Percentiles rank a stretch among this genome's conserved stretches.
Conservation (phyloP, 805 yeast species). For the Saccharomycopsis sp. region DNA sequence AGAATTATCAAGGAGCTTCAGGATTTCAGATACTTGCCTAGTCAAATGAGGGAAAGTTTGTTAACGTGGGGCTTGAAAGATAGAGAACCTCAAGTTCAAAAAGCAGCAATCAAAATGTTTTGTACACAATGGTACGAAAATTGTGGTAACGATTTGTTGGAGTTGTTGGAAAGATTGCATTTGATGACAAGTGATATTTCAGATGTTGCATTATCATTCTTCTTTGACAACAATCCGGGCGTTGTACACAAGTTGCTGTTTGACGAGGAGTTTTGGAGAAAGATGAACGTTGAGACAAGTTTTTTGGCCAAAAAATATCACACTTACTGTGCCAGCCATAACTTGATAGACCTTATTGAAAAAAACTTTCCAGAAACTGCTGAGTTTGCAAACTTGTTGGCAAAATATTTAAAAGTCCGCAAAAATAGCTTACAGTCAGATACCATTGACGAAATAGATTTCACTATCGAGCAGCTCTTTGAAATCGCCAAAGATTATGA, state of each 20-base stretch:
- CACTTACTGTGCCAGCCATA: conserved; percentile 50
- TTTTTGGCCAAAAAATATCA: conserved; percentile 63
- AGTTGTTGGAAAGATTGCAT: conserved; percentile 60
- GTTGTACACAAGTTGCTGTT: conserved; percentile 50
- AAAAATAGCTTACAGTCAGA: conserved; percentile 24
- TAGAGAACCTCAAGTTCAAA: conserved; percentile 64
- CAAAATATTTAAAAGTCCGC: conserved; percentile 47
- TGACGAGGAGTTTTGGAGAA: conserved; percentile 58
- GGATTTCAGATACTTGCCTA: conserved; percentile 45
- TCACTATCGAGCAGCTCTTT: conserved; percentile 65
- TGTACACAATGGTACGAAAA: conserved; percentile 63
- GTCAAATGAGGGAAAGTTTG: conserved; percentile 52
- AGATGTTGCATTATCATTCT: conserved; percentile 51
- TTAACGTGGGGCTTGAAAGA: conserved; percentile 83
- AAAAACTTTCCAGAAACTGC: conserved; percentile 72
- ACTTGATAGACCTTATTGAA: conserved; percentile 49
- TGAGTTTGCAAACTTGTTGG: conserved; percentile 51
- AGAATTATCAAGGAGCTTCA: conserved; percentile 60
- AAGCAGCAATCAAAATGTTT: conserved; percentile 65
- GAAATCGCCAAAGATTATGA: conserved; percentile 64
- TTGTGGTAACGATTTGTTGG: conserved; percentile 61
- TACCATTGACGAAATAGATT: conserved; percentile 46
- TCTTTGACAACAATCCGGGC: conserved; percentile 57
- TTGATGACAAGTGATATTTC: conserved; percentile 63
- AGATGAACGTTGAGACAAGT: conserved; percentile 64